These are phyloP conservation scores for Daldinia eschscholtzii DNA, from an alignment of 2,329 filamentous ascomycete species.

Conservation along the genomic window DNA sequence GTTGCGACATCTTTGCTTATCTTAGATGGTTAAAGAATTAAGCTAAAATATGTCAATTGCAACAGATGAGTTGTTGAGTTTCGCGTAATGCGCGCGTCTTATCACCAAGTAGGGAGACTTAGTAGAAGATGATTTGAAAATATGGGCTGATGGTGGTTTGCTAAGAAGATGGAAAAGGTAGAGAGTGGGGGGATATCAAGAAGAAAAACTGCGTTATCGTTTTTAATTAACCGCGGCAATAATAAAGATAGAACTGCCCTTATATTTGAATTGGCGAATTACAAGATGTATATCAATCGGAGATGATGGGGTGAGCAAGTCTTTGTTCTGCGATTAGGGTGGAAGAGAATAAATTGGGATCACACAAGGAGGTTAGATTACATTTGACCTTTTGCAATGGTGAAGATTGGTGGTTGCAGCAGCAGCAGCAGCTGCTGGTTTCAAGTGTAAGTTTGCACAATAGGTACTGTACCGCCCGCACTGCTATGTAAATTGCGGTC, in stretches of 20 bases:
- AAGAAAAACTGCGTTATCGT: background rate
- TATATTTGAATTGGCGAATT: slow-evolving; percentile 14
- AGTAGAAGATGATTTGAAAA: slow-evolving; percentile 13
- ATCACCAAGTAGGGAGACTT: background rate
- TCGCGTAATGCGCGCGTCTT: slow-evolving; percentile 25
- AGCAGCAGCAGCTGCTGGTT: slow-evolving; percentile 5
- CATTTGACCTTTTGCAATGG: background rate
- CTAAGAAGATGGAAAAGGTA: background rate
- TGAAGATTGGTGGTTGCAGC: slow-evolving; percentile 11
- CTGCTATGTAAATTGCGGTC: background rate
- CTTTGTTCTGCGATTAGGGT: slow-evolving; percentile 23
- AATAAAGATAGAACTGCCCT: slow-evolving; percentile 12
- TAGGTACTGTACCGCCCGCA: background rate
- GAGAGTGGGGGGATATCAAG: background rate
- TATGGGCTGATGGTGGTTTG: slow-evolving; percentile 25
- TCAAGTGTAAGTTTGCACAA: slow-evolving; percentile 5
- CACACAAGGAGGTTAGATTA: slow-evolving; percentile 1
- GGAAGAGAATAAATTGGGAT: slow-evolving; percentile 15
- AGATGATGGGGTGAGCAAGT: background rate
- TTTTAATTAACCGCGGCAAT: slow-evolving; percentile 12
- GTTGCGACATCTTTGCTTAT: slow-evolving; percentile 51
- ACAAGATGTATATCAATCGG: slow-evolving; percentile 19
- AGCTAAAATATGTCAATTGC: slow-evolving; percentile 8
- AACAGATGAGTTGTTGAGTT: background rate
- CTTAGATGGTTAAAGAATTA: slow-evolving; percentile 36